Percentiles rank a stretch among this genome's conserved stretches.
phyloP scores from a whole-genome alignment of 148 eudicot genomes.

The Silene uniflora region DNA sequence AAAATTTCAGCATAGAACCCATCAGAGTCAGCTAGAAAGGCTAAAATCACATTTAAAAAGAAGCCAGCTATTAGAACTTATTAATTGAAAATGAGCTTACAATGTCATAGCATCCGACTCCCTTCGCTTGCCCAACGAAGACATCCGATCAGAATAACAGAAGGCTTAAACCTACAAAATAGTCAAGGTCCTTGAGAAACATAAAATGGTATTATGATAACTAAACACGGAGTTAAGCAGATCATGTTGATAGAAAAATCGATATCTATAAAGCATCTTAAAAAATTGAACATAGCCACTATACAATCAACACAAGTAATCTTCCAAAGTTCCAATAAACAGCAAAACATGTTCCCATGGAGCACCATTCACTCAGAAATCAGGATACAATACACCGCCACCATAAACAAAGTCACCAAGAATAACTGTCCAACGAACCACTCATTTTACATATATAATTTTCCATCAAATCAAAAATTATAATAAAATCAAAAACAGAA shows the following conservation, averaged over 20 bases:
- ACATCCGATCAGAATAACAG: conserved; percentile 32
- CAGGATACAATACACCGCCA: neutral
- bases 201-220: neutral
- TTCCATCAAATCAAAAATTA: neutral
- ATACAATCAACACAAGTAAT: neutral
- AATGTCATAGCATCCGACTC: conserved; percentile 86
- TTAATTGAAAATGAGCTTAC: conserved; percentile 36
- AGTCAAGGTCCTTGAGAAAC: neutral
- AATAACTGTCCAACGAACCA: neutral
- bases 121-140: conserved; percentile 84
- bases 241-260: neutral
- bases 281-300: neutral
- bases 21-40: no score
- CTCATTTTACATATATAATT: neutral
- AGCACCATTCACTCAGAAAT: no score
- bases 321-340: neutral
- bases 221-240: neutral
- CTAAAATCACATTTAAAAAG: no score
- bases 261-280: neutral
- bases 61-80: no score
- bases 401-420: neutral
- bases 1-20: no score
- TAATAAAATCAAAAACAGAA: no score
- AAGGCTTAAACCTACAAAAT: conserved; percentile 15
- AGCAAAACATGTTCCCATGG: neutral